A percentile compares a stretch with the other conserved stretches of the same genome.
Conservation (phyloP, 116 monocot species). For the Zostera marina region DNA sequence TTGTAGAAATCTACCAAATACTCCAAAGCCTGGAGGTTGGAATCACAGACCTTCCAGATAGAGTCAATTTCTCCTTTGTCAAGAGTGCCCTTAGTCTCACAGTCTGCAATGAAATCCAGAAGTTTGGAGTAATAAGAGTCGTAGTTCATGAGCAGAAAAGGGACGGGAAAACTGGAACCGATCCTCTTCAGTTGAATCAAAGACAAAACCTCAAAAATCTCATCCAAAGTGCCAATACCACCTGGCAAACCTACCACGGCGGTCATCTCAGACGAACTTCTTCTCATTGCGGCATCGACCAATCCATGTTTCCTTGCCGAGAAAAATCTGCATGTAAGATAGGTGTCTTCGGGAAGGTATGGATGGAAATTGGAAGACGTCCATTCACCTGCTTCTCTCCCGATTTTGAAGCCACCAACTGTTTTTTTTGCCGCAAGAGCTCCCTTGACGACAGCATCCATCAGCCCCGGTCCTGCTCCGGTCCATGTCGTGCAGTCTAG, state of each 20-base stretch:
- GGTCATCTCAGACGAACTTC: conserved; percentile 40
- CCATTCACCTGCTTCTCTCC: conserved; percentile 77
- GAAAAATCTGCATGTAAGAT: conserved; percentile 96
- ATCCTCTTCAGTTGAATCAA: conserved; percentile 75
- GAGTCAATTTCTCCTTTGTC: conserved; percentile 53
- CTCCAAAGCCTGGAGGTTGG: conserved; percentile 64
- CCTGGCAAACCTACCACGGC: conserved; percentile 79
- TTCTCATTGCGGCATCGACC: conserved; percentile 70
- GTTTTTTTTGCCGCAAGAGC: conserved; percentile 62
- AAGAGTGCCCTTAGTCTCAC: conserved; percentile 59
- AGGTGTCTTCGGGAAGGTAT: conserved; percentile 59
- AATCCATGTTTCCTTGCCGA: conserved; percentile 86
- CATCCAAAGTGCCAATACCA: conserved; percentile 83
- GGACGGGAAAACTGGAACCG: conserved; percentile 61
- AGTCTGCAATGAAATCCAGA: conserved; percentile 57
- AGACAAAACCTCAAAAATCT: conserved; percentile 75
- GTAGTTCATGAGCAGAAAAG: conserved; percentile 82
- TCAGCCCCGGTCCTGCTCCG: conserved; percentile 86
- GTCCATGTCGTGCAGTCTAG: conserved; percentile 93
- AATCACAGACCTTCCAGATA: conserved; percentile 60
- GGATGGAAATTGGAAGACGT: conserved; percentile 69
- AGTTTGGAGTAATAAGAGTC: conserved; percentile 77
- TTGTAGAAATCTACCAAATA: conserved; percentile 61
- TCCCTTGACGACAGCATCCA: conserved; percentile 82
- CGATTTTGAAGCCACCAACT: conserved; percentile 89